Evolutionary conservation across 805 yeast genomes (phyloP), one percentile per base, ranked within the genome.

Genomic region (Danielozyma ontarioensis): DNA sequence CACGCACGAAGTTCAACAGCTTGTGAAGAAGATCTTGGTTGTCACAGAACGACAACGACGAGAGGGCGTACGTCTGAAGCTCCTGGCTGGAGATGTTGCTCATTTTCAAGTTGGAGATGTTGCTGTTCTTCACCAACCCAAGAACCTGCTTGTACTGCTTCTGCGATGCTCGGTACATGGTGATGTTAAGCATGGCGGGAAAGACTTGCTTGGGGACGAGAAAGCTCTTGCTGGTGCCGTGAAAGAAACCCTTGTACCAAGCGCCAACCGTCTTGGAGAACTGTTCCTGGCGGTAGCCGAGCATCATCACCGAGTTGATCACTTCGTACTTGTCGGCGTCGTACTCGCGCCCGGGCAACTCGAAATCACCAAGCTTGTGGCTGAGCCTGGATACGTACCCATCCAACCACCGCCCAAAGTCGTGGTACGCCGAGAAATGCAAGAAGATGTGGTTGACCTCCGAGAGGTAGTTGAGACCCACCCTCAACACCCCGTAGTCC

Each of bases 101-200:
- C 39, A 70, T 61, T 8, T 56, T 57, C 44, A 61, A 50, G 8
- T 60, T 59, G 4, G 76, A 68, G 2, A 65, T 64, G 28, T 68
- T 62, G 5, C 79, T 64, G 36, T 68, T 67, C 40, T 76, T 76
- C 10, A 70, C 72, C 13, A 80, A 50, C 21, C 74, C 75, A 22
- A 71, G 55, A 4, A 79, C 56, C 43, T 73, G 78, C 52, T 81
- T 81, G 68, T 79, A 81, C 24, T 76, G 78, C 42, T 74, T 72
- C 32, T 57, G 54, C 24, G 59, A 57, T 27, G 61, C 56, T 4
- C 56, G 54, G 18, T 56, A 50, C 22, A 76, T 57, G 3, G 65
- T 53, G 8, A 70, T 54, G 10, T 67, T 59, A 32, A 80, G 55
- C 4, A 68, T 57, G 17, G 74, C 59, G 6, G 65, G 55, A 13